These are phyloP conservation scores for Medicago truncatula DNA, from an alignment of 306 rosid genomes.

Conservation along the genomic window MtrunA17r5.0-ANR NC_053042.1:7521501-7522000, in stretches of 20 bases:
- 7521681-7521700: no score
- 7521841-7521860: background rate
- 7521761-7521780: background rate
- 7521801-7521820: no score
- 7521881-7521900: slow-evolving; percentile 5
- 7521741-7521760: background rate
- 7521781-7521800: no score
- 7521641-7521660: no score
- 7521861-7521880: background rate
- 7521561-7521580: background rate
- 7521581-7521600: background rate
- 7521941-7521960: background rate
- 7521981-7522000: slow-evolving; percentile 26
- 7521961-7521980: slow-evolving; percentile 2
- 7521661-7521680: no score
- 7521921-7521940: slow-evolving; percentile 6
- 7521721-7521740: no score
- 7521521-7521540: slow-evolving; percentile 14
- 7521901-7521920: background rate
- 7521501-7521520: slow-evolving; percentile 21
- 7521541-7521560: background rate
- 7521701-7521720: no score
- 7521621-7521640: no score
- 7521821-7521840: background rate
- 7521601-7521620: slow-evolving; percentile 16